Evolutionary conservation across 2,329 filamentous ascomycete genomes (phyloP).

Genomic region (Aspergillus ustus): DNA sequence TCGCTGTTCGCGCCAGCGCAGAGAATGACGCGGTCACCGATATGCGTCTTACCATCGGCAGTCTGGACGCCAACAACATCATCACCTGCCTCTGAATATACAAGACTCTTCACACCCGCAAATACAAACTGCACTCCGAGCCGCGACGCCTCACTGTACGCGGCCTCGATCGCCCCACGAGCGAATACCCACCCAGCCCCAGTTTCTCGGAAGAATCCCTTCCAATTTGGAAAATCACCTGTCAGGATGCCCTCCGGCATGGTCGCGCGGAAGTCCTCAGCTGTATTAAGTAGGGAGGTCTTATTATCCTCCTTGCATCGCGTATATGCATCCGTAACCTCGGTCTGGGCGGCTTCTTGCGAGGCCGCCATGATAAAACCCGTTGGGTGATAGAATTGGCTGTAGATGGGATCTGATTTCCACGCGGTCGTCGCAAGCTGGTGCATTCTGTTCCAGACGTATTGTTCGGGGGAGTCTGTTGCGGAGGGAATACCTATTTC

Average conservation of each 20-base stretch:
- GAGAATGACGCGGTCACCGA: constrained; percentile 53
- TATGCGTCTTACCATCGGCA: constrained; percentile 46
- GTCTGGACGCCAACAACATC: constrained; percentile 29
- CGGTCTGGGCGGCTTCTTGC: neutral
- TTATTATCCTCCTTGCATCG: constrained; percentile 20
- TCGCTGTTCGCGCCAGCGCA: constrained; percentile 56
- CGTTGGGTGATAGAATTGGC: constrained; percentile 52
- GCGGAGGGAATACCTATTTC: neutral
- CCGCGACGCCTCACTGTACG: neutral
- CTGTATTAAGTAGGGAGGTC: constrained; percentile 44
- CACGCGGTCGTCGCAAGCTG: constrained; percentile 30
- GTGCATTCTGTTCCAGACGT: constrained; percentile 2
- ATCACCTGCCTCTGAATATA: neutral
- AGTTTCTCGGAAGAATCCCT: constrained; percentile 48
- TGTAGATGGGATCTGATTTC: constrained; percentile 50
- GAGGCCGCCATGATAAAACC: constrained; percentile 47
- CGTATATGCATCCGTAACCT: neutral
- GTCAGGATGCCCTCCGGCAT: constrained; percentile 59
- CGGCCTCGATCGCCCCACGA: constrained; percentile 50
- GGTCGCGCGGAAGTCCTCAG: constrained; percentile 53
- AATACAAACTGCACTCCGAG: neutral
- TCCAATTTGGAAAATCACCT: constrained; percentile 56
- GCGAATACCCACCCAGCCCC: constrained; percentile 61
- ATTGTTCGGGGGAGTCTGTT: neutral
- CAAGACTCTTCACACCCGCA: neutral